phyloP scores from a whole-genome alignment of 345 rosid species.

The Arabidopsis suecica region DNA sequence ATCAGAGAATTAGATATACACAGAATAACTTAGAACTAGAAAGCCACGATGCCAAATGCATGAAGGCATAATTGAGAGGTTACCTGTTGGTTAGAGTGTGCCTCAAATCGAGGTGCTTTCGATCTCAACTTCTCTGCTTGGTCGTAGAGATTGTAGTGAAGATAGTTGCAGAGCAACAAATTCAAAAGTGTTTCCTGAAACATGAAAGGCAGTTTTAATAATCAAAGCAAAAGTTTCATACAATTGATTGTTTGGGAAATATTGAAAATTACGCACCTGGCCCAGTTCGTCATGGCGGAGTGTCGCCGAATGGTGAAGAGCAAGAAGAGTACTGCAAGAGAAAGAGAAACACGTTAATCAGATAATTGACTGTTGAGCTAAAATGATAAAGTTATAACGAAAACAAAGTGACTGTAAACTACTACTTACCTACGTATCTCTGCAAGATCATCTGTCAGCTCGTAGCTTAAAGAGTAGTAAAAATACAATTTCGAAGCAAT shows the following conservation, averaged over 20 bases:
- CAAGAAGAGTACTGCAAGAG: slow-evolving; percentile 67
- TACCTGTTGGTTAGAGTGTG: slow-evolving; percentile 93
- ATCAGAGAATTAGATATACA: not conserved
- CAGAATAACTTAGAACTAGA: not conserved
- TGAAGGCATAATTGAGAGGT: not conserved
- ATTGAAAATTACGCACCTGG: slow-evolving; percentile 56
- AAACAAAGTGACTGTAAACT: not conserved
- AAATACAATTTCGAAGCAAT: slow-evolving; percentile 80
- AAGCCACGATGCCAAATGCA: not conserved
- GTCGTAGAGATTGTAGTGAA: slow-evolving; percentile 83
- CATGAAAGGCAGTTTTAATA: not conserved
- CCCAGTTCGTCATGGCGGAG: slow-evolving; percentile 90
- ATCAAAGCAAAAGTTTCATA: slow-evolving; percentile 25
- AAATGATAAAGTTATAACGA: not conserved
- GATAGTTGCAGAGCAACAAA: slow-evolving; percentile 79
- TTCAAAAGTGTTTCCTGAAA: slow-evolving; percentile 91
- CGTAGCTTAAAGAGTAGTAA: slow-evolving; percentile 81
- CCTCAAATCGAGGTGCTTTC: slow-evolving; percentile 90
- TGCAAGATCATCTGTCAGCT: slow-evolving; percentile 78
- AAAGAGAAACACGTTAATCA: slow-evolving; percentile 17
- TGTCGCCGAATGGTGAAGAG: slow-evolving; percentile 83
- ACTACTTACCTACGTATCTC: slow-evolving; percentile 75
- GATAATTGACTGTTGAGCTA: not conserved
- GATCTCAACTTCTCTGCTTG: slow-evolving; percentile 94
- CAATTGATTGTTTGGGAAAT: not conserved